A percentile compares a stretch with the other conserved stretches of the same genome.
phyloP scores from a whole-genome alignment of 352 stramenopile genomes.

The Globisporangium splendens region DNA sequence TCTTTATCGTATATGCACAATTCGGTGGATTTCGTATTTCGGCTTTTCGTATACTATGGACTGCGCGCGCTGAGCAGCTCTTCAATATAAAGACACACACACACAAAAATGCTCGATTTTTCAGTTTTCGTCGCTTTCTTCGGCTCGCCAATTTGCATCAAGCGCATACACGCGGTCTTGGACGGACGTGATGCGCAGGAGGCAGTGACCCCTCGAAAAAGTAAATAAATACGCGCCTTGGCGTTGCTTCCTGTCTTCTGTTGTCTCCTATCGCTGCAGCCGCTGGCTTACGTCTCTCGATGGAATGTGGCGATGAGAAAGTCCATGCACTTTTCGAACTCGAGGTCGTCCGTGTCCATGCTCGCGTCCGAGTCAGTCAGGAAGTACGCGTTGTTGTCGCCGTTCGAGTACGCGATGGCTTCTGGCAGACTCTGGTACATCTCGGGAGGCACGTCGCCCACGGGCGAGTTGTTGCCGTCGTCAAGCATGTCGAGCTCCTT shows the following conservation, averaged over 20 bases:
- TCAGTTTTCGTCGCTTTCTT: no score
- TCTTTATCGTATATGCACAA: no score
- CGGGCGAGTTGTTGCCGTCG: slow-evolving; percentile 28
- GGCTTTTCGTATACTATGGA: no score
- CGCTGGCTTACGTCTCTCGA: slow-evolving; percentile 28
- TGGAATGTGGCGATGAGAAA: slow-evolving; percentile 77
- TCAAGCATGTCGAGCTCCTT: slow-evolving; percentile 66
- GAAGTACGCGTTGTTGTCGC: slow-evolving; percentile 43
- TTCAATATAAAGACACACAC: no score
- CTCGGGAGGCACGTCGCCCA: slow-evolving; percentile 25
- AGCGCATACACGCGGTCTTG: no score
- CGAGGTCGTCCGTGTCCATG: slow-evolving; percentile 54
- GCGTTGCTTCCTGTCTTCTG: slow-evolving; percentile 9
- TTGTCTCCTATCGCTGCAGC: background rate
- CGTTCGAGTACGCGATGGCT: slow-evolving; percentile 44
- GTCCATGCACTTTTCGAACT: slow-evolving; percentile 81
- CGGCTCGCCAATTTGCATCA: no score
- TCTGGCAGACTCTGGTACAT: slow-evolving; percentile 49
- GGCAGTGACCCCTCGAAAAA: slow-evolving; percentile 3
- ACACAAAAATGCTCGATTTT: no score
- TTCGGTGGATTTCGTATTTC: no score
- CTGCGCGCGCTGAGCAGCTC: no score
- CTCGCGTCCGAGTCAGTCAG: slow-evolving; percentile 28
- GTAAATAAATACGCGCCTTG: slow-evolving; percentile 16
- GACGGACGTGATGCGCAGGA: slow-evolving; percentile 1